Base-by-base conservation (phyloP, 345 rosid species). In the Hirschfeldia incana region DNA sequence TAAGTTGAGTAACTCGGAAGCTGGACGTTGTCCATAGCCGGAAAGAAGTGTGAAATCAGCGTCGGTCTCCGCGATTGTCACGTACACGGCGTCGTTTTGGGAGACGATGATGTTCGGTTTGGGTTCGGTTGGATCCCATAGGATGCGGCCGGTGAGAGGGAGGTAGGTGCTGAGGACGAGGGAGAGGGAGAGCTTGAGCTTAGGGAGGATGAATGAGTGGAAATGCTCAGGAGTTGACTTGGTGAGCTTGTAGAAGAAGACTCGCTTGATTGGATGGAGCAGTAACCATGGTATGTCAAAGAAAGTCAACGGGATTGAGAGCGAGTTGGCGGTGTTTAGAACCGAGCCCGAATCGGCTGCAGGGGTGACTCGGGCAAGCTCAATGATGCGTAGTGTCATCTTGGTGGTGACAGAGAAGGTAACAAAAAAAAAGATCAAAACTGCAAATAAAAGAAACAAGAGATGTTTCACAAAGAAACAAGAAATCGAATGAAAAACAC, bases 121-220 rank as follows among this genome's bases (percentile, higher is more conserved):
- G 2, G 72, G 16, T 8, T 76, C 53, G 17, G 34, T 13, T 7
- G 16, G 32, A 3, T 72, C 65, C 87, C 85, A 80, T 0, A 8
- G 33, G 69, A 86, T 13, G 68, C 33, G 51, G 21, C 86, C 86
- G 2, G 81, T 42, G 57, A 84, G 70, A 33, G 86, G 87, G 32
- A 83, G 82, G 44, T 67, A 80, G 65, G 58, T 76, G 37, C 11
- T 46, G 77, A 86, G 87, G 15, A 55, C 61, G 28, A 60, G 66
- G 3, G 87, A 82, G 1, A 82, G 83, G 6, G 85, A 82, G 67
- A 15, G 79, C 17, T 75, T 82, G 70, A 86, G 87, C 21, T 67
- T 80, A 0, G 85, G 87, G 8, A 84, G 70, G 64, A 80, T 60
- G 3, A 8, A 65, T 0, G 82, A 81, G 74, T 73, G 4, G 60